Conservation (phyloP, 2,329 filamentous ascomycete species). For the Geoglossum cookeanum region DNA sequence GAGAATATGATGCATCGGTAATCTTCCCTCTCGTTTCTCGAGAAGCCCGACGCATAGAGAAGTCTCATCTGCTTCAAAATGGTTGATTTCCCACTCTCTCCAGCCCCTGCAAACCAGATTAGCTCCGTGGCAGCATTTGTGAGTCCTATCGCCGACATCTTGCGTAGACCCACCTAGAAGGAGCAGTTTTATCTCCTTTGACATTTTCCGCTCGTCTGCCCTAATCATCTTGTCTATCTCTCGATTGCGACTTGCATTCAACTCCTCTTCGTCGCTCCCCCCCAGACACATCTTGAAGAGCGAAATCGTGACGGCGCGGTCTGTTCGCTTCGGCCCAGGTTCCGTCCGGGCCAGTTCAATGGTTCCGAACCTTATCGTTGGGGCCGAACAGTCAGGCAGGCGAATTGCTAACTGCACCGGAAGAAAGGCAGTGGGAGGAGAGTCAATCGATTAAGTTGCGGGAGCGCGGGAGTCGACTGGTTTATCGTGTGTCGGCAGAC, state of each 20-base stretch:
- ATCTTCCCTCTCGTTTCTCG: conserved; percentile 72
- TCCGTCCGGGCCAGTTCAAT: background rate
- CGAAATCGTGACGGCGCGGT: background rate
- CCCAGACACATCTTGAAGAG: conserved; percentile 41
- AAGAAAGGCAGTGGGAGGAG: no score
- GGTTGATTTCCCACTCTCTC: conserved; percentile 89
- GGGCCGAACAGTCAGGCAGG: background rate
- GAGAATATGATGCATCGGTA: conserved; percentile 78
- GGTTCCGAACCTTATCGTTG: background rate
- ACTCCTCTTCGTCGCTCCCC: conserved; percentile 30
- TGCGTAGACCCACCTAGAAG: conserved; percentile 46
- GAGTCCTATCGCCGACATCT: background rate
- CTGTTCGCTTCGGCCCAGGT: background rate
- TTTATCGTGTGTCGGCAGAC: no score
- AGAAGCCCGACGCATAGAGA: conserved; percentile 87
- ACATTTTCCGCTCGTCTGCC: conserved; percentile 69
- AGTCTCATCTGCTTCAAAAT: conserved; percentile 98
- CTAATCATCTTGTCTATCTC: conserved; percentile 78
- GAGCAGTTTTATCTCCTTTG: conserved; percentile 82
- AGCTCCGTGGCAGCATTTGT: background rate
- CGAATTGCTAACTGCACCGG: background rate
- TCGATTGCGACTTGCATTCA: conserved; percentile 36
- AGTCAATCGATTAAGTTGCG: no score
- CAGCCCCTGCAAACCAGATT: conserved; percentile 46
- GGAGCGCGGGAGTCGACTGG: no score